Conservation (phyloP, 768 basidiomycete genomes). For the Hebeloma cylindrosporum region DNA sequence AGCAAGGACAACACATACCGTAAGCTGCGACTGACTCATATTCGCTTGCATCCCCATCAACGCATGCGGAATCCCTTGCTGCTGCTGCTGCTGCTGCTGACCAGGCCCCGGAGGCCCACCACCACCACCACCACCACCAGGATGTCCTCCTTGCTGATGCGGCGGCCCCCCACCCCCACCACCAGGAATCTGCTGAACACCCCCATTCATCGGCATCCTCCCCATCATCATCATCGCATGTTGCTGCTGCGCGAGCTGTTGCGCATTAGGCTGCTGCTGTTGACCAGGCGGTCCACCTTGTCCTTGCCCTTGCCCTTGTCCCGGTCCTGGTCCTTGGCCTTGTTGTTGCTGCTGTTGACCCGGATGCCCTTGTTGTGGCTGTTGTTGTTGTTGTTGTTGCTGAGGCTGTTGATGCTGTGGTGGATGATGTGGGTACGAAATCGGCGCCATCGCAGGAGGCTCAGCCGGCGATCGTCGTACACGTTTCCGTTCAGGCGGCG, state of each 20-base stretch:
- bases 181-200: background rate
- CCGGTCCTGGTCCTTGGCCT: background rate
- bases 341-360: background rate
- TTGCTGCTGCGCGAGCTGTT: slow-evolving; percentile 7
- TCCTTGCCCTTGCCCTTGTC: background rate
- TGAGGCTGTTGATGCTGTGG: slow-evolving; percentile 15
- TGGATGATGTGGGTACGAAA: slow-evolving; percentile 11
- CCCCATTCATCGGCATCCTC: slow-evolving; percentile 1
- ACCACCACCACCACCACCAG: slow-evolving; percentile 8
- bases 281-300: background rate
- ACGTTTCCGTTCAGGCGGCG: slow-evolving; percentile 59
- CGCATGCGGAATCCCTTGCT: slow-evolving; percentile 1
- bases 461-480: slow-evolving; percentile 51
- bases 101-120: slow-evolving; percentile 8
- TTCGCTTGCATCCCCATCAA: background rate
- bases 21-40: slow-evolving; percentile 5
- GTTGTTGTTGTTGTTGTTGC: slow-evolving; percentile 11
- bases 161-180: slow-evolving; percentile 4
- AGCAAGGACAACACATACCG: background rate
- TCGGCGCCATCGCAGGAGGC: slow-evolving; percentile 29
- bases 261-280: background rate
- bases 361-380: background rate
- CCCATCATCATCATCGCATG: slow-evolving; percentile 11
- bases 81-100: slow-evolving; percentile 9
- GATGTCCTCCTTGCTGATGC: background rate